phyloP scores from a whole-genome alignment of 148 eudicot species.

The Rhododendron molle region DNA sequence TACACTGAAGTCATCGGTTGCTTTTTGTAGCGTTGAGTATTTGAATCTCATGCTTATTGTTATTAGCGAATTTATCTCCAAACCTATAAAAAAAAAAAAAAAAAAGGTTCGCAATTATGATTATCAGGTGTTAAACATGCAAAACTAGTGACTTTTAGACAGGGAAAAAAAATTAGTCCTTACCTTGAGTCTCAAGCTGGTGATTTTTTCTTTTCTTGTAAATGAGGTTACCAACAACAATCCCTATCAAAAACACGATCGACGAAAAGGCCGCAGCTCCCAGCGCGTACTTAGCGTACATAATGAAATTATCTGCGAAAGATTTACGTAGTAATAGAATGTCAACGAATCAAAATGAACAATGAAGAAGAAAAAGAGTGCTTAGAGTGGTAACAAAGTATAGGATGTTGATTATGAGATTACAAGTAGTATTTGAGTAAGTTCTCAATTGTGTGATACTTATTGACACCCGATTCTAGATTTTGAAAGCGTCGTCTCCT shows the following conservation, averaged over 20 bases:
- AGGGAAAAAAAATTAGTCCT: neutral
- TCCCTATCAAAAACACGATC: neutral
- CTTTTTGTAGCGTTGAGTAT: conserved; percentile 13
- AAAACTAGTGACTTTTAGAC: neutral
- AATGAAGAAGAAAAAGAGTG: neutral
- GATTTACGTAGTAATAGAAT: neutral
- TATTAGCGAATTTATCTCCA: neutral
- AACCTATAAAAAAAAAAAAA: neutral
- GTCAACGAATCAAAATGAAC: neutral
- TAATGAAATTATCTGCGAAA: neutral
- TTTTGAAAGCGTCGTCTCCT: no score
- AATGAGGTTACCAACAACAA: neutral
- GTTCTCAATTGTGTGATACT: neutral
- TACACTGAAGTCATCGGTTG: neutral
- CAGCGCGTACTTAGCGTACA: neutral
- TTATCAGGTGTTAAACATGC: neutral
- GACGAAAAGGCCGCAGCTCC: neutral
- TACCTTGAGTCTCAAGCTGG: neutral
- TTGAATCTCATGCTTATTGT: conserved; percentile 11
- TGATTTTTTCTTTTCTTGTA: neutral
- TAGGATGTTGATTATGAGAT: neutral
- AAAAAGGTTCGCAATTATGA: neutral
- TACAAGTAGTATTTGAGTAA: neutral
- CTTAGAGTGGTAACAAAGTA: no score
- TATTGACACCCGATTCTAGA: no score